Evolutionary conservation across 768 basidiomycete genomes (phyloP), one percentile per base, ranked within the genome.

Genomic region (Trametes cinnabarina): DNA sequence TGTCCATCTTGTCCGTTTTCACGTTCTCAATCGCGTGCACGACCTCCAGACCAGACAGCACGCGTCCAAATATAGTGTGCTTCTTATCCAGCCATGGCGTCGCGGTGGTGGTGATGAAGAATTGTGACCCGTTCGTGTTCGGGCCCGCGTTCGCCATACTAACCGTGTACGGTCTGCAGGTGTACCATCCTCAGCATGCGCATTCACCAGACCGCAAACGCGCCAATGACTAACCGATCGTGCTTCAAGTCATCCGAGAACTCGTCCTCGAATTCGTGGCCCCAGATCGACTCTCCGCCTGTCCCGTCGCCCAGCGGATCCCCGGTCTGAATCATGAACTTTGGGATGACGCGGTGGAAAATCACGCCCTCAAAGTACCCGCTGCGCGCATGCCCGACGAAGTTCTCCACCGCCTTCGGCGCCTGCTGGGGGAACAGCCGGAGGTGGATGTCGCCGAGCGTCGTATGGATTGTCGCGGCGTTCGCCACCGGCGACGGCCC

Each of bases 281-380:
- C 93, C 93, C 94, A 97, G 58, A 96, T 92, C 12, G 90, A 92
- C 48, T 80, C 85, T 14, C 94, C 94, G 15, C 94, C 94, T 0
- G 94, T 95, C 5, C 94, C 94, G 73, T 97, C 92, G 20, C 92
- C 94, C n/a, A 94, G 75, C 3, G 94, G 94, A 67, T 96, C 94
- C 30, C 94, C 94, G 4, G 94, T 96, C 78, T 97, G 94, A 55
- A 97, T 90, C 94, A 96, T 96, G 69, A 99, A 99, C 74, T 99
- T 98, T 60, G 92, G 83, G 69, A 99, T 99, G 62, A 98, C 92
- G 57, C 97, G 90, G 71, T 99, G 97, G 79, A 98, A 98, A 67
- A 98, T 84, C 57, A 97, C 79, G 12, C 88, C 87, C 70, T 99
- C 96, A 67, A 89, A 98, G 75, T 89, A 98, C 2, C 92, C 86